phyloP scores from a whole-genome alignment of 345 rosid species.

The Atalantia buxifolia region DNA sequence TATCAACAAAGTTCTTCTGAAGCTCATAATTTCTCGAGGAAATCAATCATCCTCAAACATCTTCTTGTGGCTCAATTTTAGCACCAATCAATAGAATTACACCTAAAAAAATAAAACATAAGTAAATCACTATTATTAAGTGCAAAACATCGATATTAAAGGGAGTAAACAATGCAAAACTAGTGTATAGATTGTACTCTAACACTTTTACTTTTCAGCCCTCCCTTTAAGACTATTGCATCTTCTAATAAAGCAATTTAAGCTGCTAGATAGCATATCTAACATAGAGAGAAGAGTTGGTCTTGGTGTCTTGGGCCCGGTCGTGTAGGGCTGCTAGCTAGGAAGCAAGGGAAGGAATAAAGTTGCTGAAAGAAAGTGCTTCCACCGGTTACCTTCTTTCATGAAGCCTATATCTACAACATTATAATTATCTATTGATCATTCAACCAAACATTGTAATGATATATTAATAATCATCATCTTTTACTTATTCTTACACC shows the following conservation, averaged over 20 bases:
- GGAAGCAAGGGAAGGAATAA: conserved; percentile 29
- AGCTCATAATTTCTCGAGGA: too few species aligned
- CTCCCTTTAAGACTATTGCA: conserved; percentile 72
- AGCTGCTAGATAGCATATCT: not conserved
- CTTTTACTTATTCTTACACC: conserved; percentile 43
- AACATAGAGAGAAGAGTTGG: conserved; percentile 14
- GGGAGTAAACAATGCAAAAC: too few species aligned
- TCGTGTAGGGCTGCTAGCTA: conserved; percentile 23
- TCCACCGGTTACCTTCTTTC: conserved; percentile 38
- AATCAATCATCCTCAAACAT: too few species aligned
- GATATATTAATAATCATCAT: conserved; percentile 56
- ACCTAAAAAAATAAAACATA: too few species aligned
- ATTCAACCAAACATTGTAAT: conserved; percentile 51
- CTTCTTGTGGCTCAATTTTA: too few species aligned
- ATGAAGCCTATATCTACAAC: conserved; percentile 33
- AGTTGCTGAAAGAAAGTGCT: conserved; percentile 28
- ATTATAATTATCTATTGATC: conserved; percentile 47
- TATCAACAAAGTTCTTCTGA: too few species aligned
- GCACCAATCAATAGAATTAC: too few species aligned
- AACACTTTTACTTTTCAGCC: conserved; percentile 56
- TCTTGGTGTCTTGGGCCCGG: conserved; percentile 35
- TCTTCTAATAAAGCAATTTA: conserved; percentile 33
- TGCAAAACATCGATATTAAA: too few species aligned
- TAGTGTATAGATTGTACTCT: too few species aligned
- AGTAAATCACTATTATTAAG: too few species aligned